phyloP scores from a whole-genome alignment of 495 filamentous ascomycete genomes.

The Recurvomyces mirabilis region DNA sequence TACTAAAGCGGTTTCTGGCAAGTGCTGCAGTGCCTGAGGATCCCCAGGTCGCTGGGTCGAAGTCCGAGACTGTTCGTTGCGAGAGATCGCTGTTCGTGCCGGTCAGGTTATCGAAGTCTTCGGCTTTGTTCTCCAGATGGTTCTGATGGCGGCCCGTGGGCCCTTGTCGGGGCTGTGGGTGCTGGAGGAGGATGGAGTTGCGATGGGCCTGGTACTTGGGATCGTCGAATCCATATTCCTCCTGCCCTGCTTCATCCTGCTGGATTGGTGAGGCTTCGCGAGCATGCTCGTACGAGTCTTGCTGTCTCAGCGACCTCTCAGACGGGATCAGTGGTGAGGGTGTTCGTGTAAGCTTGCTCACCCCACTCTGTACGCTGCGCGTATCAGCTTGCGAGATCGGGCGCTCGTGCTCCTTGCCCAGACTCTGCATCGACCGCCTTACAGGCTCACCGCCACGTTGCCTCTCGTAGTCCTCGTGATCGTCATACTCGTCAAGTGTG shows the following conservation, averaged over 20 bases:
- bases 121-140: conserved; percentile 67
- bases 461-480: conserved; percentile 52
- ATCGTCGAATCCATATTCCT: conserved; percentile 60
- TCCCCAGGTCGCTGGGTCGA: conserved; percentile 63
- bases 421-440: conserved; percentile 55
- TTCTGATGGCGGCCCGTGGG: conserved; percentile 72
- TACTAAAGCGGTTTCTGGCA: conserved; percentile 27
- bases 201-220: conserved; percentile 88
- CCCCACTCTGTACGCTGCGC: conserved; percentile 25
- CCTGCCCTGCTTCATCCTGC: no score
- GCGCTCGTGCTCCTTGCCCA: conserved; percentile 32
- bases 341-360: conserved; percentile 33
- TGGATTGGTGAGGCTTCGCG: conserved; percentile 14
- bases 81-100: conserved; percentile 20
- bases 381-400: conserved; percentile 19
- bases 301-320: conserved; percentile 6
- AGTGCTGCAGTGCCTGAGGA: conserved; percentile 29
- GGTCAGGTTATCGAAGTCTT: conserved; percentile 44
- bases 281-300: conserved; percentile 5
- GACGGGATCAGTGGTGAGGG: conserved; percentile 51
- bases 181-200: conserved; percentile 76
- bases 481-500: conserved; percentile 26
- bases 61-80: conserved; percentile 44
- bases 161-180: conserved; percentile 79
- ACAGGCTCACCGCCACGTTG: conserved; percentile 63